Evolutionary conservation across 2,329 filamentous ascomycete genomes (phyloP), one percentile per base, ranked within the genome.

Genomic region (Aureobasidium zeae): DNA sequence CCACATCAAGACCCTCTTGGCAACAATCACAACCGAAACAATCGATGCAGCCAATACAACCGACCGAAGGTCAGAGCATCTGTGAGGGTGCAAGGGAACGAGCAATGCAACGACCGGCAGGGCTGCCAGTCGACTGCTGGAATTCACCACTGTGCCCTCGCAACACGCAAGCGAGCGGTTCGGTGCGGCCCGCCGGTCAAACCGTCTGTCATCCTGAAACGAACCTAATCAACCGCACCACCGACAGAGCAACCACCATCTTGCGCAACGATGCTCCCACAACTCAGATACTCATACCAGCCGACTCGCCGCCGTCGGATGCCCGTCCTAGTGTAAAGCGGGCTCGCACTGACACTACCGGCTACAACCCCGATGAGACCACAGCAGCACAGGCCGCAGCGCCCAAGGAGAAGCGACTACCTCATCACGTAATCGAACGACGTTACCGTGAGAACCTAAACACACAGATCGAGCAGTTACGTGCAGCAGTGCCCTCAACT

Each of bases 391-490:
- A 36, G 26, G 17, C 42, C 10, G n/a, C n/a, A n/a, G 26, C 42
- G 11, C 15, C 25, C 7, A 47, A 44, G 21, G 36, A 42, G 8
- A 43, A 44, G 31, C 25, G 38, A 20, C 31, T 47, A 19, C 45
- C 45, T 1, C 66, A 69, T 53, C 68, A 67, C 42, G 63, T 68
- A 46, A 64, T 69, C 44, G 66, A 69, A 50, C 61, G 64, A 32
- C 64, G 67, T 45, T 69, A 69, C 52, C 65, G 66, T 39, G 64
- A 68, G 38, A 67, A 64, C 2, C 58, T 69, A 26, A 68, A 68
- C 55, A 64, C 63, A 1, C 65, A 68, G 44, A 61, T 68, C 33
- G 66, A 69, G 12, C 63, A 62, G 0, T 56, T 69, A 6, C 59
- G 60, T 63, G 37, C 12, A 57, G 65, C 0, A 60, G 62, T 3